phyloP scores from a whole-genome alignment of 129 eudicot genomes.

The Dittrichia graveolens region DNA sequence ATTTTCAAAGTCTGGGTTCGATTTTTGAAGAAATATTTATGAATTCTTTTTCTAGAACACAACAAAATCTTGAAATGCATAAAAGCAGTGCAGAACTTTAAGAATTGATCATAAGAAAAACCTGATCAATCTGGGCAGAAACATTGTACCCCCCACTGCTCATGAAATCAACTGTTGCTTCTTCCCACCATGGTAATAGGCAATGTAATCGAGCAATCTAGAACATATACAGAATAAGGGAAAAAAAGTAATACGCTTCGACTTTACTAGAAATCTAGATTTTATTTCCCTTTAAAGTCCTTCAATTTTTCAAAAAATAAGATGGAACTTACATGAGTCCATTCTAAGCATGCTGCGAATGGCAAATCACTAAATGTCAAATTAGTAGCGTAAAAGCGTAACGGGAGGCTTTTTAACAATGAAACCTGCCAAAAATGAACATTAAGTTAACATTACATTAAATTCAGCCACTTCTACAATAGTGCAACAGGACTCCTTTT shows the following conservation, averaged over 20 bases:
- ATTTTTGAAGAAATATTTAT: not conserved
- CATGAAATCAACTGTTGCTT: slow-evolving; percentile 86
- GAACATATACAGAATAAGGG: not conserved
- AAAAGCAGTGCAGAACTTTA: not conserved
- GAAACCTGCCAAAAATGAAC: slow-evolving; percentile 53
- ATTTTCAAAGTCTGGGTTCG: not conserved
- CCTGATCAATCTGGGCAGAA: slow-evolving; percentile 61
- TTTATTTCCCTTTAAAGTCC: not conserved
- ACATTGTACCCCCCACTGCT: slow-evolving; percentile 87
- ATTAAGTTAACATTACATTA: not conserved
- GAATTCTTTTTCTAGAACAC: not conserved
- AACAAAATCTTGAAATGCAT: not conserved
- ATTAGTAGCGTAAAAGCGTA: slow-evolving; percentile 81
- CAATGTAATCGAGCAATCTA: slow-evolving; percentile 91
- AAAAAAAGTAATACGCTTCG: not conserved
- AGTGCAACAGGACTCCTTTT: slow-evolving; percentile 19
- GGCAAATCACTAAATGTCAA: slow-evolving; percentile 55
- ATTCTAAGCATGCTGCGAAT: slow-evolving; percentile 62
- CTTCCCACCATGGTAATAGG: slow-evolving; percentile 88
- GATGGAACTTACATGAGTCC: slow-evolving; percentile 61
- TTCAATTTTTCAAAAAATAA: not conserved
- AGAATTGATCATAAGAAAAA: slow-evolving; percentile 20
- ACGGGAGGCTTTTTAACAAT: slow-evolving; percentile 61
- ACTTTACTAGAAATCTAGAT: not conserved
- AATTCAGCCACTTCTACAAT: slow-evolving; percentile 5